Percentiles rank a stretch among this genome's conserved stretches.
Evolutionary conservation across 169 alveolate species (phyloP).

Genomic region (Plasmodium coatneyi): DNA sequence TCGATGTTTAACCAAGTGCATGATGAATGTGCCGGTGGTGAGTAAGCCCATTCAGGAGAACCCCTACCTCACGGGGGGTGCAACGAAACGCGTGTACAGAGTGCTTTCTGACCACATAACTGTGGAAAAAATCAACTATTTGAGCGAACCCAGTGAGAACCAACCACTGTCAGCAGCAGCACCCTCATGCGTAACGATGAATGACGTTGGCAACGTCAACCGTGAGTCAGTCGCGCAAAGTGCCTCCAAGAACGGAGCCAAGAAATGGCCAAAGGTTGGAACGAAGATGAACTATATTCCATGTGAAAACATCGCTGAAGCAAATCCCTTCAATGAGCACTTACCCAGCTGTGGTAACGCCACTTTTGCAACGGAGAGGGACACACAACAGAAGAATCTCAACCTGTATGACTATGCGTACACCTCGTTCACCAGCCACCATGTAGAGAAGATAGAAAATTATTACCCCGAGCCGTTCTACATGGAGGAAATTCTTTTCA

Average conservation of each 20-base stretch:
- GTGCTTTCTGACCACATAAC: constrained; percentile 59
- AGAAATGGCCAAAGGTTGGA: background rate
- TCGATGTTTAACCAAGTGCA: constrained; percentile 71
- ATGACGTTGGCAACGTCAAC: background rate
- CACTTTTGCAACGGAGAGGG: background rate
- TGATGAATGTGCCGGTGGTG: constrained; percentile 75
- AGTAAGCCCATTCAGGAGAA: constrained; percentile 73
- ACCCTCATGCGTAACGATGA: background rate
- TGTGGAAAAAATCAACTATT: constrained; percentile 48
- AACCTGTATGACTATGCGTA: constrained; percentile 67
- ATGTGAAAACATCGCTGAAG: background rate
- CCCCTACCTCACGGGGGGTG: constrained; percentile 4
- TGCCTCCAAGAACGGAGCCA: background rate
- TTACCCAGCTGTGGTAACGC: background rate
- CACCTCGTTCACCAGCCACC: constrained; percentile 9
- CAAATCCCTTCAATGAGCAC: background rate
- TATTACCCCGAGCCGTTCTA: constrained; percentile 46
- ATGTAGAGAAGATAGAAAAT: constrained; percentile 21
- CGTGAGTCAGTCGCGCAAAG: background rate
- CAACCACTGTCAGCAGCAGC: background rate
- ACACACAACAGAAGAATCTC: background rate
- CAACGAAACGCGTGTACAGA: constrained; percentile 1
- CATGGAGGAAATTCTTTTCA: constrained; percentile 61
- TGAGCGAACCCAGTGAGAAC: constrained; percentile 2
- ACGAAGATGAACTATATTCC: background rate